Conservation (phyloP, 106 monocot species). For the Allium fistulosum region DNA sequence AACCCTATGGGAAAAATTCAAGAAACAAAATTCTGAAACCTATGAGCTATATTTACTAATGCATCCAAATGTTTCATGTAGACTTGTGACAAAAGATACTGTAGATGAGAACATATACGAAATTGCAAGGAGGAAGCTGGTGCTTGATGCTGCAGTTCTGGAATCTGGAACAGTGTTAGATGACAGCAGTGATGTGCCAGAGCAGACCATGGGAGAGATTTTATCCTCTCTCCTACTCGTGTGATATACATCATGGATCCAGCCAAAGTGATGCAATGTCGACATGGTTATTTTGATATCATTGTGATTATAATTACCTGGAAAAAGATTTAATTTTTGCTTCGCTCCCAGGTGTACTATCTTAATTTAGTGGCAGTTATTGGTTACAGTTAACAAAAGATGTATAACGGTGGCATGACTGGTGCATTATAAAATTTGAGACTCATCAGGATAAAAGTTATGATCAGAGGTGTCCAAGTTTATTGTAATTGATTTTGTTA, state of each 20-base stretch:
- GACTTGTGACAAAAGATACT: conserved; percentile 86
- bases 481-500: no score
- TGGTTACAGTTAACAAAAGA: no score
- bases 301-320: no score
- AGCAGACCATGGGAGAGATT: conserved; percentile 97
- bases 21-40: neutral
- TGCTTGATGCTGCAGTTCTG: conserved; percentile 90
- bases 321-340: no score
- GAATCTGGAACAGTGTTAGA: conserved; percentile 44
- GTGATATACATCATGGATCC: conserved; percentile 14
- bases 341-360: no score
- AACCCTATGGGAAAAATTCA: neutral
- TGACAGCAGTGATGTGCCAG: conserved; percentile 54
- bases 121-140: conserved; percentile 85
- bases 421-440: no score
- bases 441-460: no score
- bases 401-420: no score
- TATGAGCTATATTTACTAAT: neutral
- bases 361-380: no score
- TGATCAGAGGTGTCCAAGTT: no score
- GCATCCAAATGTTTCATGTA: conserved; percentile 12
- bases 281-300: neutral
- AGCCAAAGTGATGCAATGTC: neutral
- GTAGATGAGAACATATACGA: conserved; percentile 93
- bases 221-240: conserved; percentile 71